Evolutionary conservation across 2,329 filamentous ascomycete genomes (phyloP), one percentile per base, ranked within the genome.

Genomic region (Dactylonectria macrodidyma): DNA sequence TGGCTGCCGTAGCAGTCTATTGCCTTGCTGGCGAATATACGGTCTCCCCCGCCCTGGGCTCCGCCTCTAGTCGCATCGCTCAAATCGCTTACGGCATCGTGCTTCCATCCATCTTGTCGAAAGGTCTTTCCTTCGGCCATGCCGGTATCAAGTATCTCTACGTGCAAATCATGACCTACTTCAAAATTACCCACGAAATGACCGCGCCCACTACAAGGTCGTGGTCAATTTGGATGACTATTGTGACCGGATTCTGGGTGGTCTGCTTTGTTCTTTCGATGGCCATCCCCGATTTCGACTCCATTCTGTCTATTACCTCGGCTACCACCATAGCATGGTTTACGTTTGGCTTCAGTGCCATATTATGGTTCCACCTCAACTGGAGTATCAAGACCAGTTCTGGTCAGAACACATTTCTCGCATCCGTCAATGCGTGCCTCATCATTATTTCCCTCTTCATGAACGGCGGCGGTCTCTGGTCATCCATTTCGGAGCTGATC

Each of bases 71-170:
- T 5, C 14, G 69, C 14, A 52, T 65, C 12, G 67, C 67, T 10
- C 73, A 75, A 65, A 55, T 73, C n/a, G 69, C 73, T 24, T 75
- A 75, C 59, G 73, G 73, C 24, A 47, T 73, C 38, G 65, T 72
- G 38, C 62, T 75, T 11, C 68, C 67, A 16, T 63, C 69, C 8
- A 66, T 75, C 5, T 58, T 75, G 3, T 68, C 69, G 38, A 66
- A 65, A 8, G 71, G 69, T 46, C 66, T 72, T 33, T 57, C 65
- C 34, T 69, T 67, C 24, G 72, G 70, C 41, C 71, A 75, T 63
- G 69, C 68, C 14, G 71, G 71, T 47, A 64, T 66, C 58, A 75
- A 75, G 57, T 75, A 71, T 58, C 48, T 73, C 41, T 75, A 68
- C 26, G 59, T 72, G 46, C 55, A 55, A 11, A 38, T 67, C 12